phyloP scores from a whole-genome alignment of 768 basidiomycete genomes.

The Termitomyces sp. region DNA sequence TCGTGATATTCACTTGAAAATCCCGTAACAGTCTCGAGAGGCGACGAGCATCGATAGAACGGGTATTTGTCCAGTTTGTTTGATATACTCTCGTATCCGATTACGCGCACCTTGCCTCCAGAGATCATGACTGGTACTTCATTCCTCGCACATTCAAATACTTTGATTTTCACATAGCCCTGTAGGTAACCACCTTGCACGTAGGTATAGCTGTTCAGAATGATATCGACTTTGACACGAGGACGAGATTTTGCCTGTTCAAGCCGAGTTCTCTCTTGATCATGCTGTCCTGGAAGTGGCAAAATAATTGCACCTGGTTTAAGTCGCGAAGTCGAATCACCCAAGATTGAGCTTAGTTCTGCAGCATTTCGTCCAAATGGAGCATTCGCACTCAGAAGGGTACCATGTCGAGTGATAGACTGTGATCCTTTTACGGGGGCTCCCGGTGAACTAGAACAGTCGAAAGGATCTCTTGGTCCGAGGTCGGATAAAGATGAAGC shows the following conservation, averaged over 20 bases:
- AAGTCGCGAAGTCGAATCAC: slow-evolving; percentile 52
- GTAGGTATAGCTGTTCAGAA: slow-evolving; percentile 67
- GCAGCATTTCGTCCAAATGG: slow-evolving; percentile 44
- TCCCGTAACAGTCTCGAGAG: slow-evolving; percentile 45
- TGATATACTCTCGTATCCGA: slow-evolving; percentile 78
- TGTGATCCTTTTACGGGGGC: neutral
- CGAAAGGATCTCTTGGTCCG: neutral
- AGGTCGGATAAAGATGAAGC: neutral
- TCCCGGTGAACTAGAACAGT: neutral
- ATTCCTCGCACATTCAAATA: slow-evolving; percentile 52
- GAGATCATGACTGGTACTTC: slow-evolving; percentile 59
- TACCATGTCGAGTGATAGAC: neutral
- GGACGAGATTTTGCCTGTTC: slow-evolving; percentile 73
- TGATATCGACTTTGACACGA: slow-evolving; percentile 77
- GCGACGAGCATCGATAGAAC: slow-evolving; percentile 73
- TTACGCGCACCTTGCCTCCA: slow-evolving; percentile 71
- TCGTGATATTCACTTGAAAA: slow-evolving; percentile 37
- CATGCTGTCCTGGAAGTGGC: slow-evolving; percentile 14
- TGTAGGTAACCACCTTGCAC: slow-evolving; percentile 76
- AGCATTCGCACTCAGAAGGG: neutral
- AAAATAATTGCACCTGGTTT: slow-evolving; percentile 45
- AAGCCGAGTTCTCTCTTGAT: slow-evolving; percentile 36
- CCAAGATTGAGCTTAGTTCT: slow-evolving; percentile 60
- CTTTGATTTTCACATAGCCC: slow-evolving; percentile 63
- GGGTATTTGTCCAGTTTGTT: slow-evolving; percentile 59